Percentiles rank a stretch among this genome's conserved stretches.
These are phyloP conservation scores for Colletotrichum camelliae DNA, from an alignment of 2,329 filamentous ascomycete species.

Conservation along the genomic window DNA sequence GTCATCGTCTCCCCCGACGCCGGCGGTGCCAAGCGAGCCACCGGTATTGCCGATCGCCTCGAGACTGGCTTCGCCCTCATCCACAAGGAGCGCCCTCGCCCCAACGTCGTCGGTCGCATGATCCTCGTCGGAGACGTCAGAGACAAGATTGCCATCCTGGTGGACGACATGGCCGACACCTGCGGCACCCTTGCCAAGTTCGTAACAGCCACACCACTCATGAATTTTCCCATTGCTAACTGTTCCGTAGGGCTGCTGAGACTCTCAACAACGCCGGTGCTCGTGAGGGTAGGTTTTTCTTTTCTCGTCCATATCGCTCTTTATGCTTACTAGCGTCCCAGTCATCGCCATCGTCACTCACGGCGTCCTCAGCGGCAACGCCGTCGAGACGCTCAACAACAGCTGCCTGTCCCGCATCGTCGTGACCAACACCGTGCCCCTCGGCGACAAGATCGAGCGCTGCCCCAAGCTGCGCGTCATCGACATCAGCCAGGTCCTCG, in stretches of 20 bases:
- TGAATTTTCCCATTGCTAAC: not conserved
- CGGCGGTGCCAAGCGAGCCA: slow-evolving; percentile 85
- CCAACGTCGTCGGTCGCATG: slow-evolving; percentile 90
- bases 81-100: slow-evolving; percentile 71
- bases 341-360: slow-evolving; percentile 94
- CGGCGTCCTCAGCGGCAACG: slow-evolving; percentile 86
- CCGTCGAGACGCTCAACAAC: slow-evolving; percentile 84
- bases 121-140: slow-evolving; percentile 91
- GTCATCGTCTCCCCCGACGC: slow-evolving; percentile 90
- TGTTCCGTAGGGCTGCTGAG: slow-evolving; percentile 7
- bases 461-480: slow-evolving; percentile 88
- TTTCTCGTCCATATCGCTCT: not conserved
- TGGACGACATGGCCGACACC: slow-evolving; percentile 98
- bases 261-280: slow-evolving; percentile 16
- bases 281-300: not conserved
- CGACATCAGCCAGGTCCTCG: slow-evolving; percentile 85
- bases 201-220: slow-evolving; percentile 45
- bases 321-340: not conserved
- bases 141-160: slow-evolving; percentile 91
- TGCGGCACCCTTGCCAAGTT: slow-evolving; percentile 87
- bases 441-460: slow-evolving; percentile 75
- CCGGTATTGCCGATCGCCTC: slow-evolving; percentile 83
- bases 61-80: slow-evolving; percentile 86
- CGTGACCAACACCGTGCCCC: slow-evolving; percentile 75
- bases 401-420: slow-evolving; percentile 80